These are phyloP conservation scores for Dictyostelium capitatum DNA, from an alignment of 78 protist genomes.

Conservation along the genomic window DNA sequence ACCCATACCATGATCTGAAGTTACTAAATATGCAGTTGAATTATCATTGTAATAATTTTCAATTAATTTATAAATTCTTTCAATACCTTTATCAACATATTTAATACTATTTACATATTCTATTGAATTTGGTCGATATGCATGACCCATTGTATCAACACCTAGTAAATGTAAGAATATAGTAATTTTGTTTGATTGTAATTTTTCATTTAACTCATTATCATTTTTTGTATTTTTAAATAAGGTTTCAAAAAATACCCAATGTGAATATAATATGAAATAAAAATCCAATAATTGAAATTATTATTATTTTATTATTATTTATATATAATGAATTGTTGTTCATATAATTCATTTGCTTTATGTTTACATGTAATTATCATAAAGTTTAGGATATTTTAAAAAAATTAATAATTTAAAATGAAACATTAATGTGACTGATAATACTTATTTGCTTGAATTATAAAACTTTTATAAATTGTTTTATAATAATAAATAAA, in stretches of 20 bases:
- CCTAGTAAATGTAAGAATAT: constrained; percentile 94
- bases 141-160: constrained; percentile 93
- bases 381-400: too few relatives aligned
- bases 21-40: constrained; percentile 88
- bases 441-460: too few relatives aligned
- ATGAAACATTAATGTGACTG: too few relatives aligned
- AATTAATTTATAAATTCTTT: constrained; percentile 11
- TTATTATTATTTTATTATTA: constrained; percentile 42
- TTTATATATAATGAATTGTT: background rate
- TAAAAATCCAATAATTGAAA: constrained; percentile 73
- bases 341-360: background rate
- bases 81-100: constrained; percentile 85
- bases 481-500: too few relatives aligned
- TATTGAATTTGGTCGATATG: constrained; percentile 76
- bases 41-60: constrained; percentile 82
- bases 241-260: constrained; percentile 83
- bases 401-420: too few relatives aligned
- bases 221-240: constrained; percentile 62
- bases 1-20: constrained; percentile 96
- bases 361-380: background rate
- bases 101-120: constrained; percentile 85
- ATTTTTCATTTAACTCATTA: background rate
- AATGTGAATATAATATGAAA: constrained; percentile 82
- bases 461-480: too few relatives aligned
- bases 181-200: constrained; percentile 27